Evolutionary conservation across 2,329 filamentous ascomycete genomes (phyloP), one percentile per base, ranked within the genome.

Genomic region (Stromatinia cepivora): DNA sequence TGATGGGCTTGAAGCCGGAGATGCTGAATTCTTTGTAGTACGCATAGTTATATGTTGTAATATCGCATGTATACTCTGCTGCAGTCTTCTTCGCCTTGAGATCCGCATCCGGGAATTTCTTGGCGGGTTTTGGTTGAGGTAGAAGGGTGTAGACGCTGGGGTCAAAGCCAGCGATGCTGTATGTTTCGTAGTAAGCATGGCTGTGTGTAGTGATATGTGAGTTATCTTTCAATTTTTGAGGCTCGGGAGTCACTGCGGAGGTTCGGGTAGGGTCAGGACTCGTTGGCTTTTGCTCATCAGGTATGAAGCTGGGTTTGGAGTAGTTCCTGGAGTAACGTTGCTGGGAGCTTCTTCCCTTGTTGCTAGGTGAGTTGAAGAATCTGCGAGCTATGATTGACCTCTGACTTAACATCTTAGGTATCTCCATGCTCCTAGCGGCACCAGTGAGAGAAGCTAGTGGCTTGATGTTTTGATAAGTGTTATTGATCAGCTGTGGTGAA

Each of bases 231-330:
- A 42, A 39, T 13, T 9, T 17, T 15, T 31, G 11, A 25, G n/a
- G 13, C 34, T 13, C 54, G 25, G 15, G 1, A 6, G 4, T 25
- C 6, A 15, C 3, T 28, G 31, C 28, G n/a, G 4, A 5, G 6
- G 0, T 13, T 22, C 0, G 3, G 3, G 3, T 1, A 15, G 13
- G 1, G 11, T 52, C 39, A 15, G 22, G 15, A 25, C 22, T 28
- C 5, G 9, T 39, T 28, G 4, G 2, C 1, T 25, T n/a, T 45
- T 9, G n/a, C 5, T 39, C 17, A 1, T 9, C 17, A 28, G 9
- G 9, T 11, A 13, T 28, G 31, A 5, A 52, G 13, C n/a, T 17
- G 8, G 15, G 13, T 15, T 0, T 52, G 5, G 31, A 28, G 34
- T 52, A 28, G 3, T 39, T 28, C 6, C n/a, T 9, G 10, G 22